Base-by-base conservation (phyloP, 2,329 filamentous ascomycete genomes). In the Fusarium redolens region DNA sequence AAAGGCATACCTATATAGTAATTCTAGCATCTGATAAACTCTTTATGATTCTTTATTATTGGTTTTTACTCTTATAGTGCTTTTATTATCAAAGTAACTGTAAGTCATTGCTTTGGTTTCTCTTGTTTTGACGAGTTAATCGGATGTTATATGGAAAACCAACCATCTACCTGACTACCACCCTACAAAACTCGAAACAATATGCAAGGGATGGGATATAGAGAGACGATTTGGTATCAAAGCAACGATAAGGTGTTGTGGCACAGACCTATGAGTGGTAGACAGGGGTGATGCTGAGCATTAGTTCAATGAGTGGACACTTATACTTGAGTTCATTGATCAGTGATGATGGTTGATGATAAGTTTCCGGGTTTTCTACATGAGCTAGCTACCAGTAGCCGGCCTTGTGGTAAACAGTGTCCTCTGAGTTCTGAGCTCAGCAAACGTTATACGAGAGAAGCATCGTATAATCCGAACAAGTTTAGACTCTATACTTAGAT, bases 181-280 rank as follows among this genome's bases (percentile, higher is more conserved):
- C 48, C 18, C n/a, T 22, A 51, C 12, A 20, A 20, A 31, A 59
- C 44, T 22, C n/a, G 43, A 59, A 51, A n/a, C 33, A 44, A 25
- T n/a, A 69, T 65, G 66, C 51, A 69, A 69, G 66, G 66, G 65
- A 31, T 28, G 40, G 5, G 12, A 11, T 22, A 17, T 13, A 14
- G 40, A 41, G 25, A 33, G 33, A 48, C 41, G 37, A 25, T 17
- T 40, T 18, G 28, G 35, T 11, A 37, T n/a, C 65, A 38, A 41
- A 45, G 52, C 11, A 30, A 17, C 17, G 30, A 51, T 30, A 63
- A 37, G 41, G 37, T 38, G 58, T 48, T 31, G 52, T 37, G 40
- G n/a, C 51, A 52, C 25, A 28, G 31, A 41, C 51, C 13, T 8
- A 35, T 14, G 41, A 14, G 20, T 33, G 31, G 9, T 48, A 37